Conservation (phyloP, 257 asterid genomes). For the Oldenlandia corymbosa region DNA sequence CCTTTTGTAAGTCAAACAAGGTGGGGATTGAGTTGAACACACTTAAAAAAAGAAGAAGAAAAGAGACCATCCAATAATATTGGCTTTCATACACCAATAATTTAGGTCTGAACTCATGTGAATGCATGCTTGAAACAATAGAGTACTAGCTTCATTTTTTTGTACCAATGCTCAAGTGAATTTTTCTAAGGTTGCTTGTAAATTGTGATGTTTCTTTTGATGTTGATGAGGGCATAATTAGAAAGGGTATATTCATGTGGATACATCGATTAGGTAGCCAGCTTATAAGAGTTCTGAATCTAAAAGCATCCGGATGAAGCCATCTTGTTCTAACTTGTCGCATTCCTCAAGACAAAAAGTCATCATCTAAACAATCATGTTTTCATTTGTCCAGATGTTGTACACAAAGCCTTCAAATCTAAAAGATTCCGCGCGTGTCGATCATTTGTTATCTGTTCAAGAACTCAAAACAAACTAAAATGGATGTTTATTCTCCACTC, state of each 20-base stretch:
- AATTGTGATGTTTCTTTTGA: background rate
- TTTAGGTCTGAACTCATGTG: slow-evolving; percentile 30
- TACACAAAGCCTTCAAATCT: background rate
- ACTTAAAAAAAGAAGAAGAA: background rate
- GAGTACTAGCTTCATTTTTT: no score
- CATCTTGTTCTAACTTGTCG: background rate
- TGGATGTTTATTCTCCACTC: background rate
- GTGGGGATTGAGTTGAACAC: slow-evolving; percentile 10
- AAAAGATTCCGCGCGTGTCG: slow-evolving; percentile 14
- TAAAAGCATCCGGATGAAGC: background rate
- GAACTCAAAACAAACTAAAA: background rate
- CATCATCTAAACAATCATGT: slow-evolving; percentile 14
- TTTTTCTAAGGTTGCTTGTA: background rate
- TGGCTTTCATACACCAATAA: slow-evolving; percentile 1
- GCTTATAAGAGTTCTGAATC: slow-evolving; percentile 3
- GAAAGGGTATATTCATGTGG: slow-evolving; percentile 33
- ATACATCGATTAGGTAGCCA: slow-evolving; percentile 19
- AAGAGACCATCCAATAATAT: background rate
- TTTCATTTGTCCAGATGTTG: slow-evolving; percentile 13
- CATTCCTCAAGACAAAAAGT: slow-evolving; percentile 1
- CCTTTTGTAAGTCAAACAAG: slow-evolving; percentile 22
- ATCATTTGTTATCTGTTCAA: background rate
- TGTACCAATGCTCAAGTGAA: slow-evolving; percentile 6
- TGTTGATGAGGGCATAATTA: slow-evolving; percentile 19
- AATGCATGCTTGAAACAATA: slow-evolving; percentile 8